Evolutionary conservation across 805 yeast species (phyloP).

Genomic region (Candida cerambycidarum): DNA sequence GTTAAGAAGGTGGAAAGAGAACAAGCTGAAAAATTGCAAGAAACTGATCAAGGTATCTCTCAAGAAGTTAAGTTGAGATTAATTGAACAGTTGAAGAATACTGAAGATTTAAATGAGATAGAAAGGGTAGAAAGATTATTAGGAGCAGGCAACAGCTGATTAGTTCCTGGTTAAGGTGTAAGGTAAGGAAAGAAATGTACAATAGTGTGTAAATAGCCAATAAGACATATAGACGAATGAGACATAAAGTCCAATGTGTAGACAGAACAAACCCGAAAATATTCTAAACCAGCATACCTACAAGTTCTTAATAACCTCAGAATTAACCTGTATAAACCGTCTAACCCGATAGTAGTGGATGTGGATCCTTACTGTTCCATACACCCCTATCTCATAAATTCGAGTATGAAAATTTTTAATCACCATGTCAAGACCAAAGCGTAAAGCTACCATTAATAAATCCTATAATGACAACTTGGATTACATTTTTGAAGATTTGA

Average conservation of each 20-base stretch:
- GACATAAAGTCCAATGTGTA: too few relatives aligned
- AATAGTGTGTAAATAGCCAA: not conserved
- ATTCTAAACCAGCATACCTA: too few relatives aligned
- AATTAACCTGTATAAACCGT: too few relatives aligned
- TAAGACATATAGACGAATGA: too few relatives aligned
- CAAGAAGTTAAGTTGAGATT: slow-evolving; percentile 38
- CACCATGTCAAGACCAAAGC: slow-evolving; percentile 29
- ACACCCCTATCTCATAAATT: too few relatives aligned
- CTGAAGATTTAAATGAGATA: slow-evolving; percentile 69
- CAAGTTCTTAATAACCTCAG: too few relatives aligned
- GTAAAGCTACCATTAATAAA: slow-evolving; percentile 39
- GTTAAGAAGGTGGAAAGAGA: slow-evolving; percentile 56
- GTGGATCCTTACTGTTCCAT: too few relatives aligned
- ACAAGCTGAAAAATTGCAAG: slow-evolving; percentile 36
- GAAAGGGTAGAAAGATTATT: slow-evolving; percentile 13
- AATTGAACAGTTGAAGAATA: slow-evolving; percentile 54
- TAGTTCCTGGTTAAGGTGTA: too few relatives aligned
- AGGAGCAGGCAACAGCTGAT: too few relatives aligned
- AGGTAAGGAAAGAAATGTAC: not conserved
- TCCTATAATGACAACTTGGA: slow-evolving; percentile 34
- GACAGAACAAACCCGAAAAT: too few relatives aligned
- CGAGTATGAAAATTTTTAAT: slow-evolving; percentile 10
- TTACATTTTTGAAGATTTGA: slow-evolving; percentile 24
- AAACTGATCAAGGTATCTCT: slow-evolving; percentile 3
- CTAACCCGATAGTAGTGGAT: too few relatives aligned